These are phyloP conservation scores for Kodamaea restingae DNA, from an alignment of 805 yeast genomes.

Conservation along the genomic window DNA sequence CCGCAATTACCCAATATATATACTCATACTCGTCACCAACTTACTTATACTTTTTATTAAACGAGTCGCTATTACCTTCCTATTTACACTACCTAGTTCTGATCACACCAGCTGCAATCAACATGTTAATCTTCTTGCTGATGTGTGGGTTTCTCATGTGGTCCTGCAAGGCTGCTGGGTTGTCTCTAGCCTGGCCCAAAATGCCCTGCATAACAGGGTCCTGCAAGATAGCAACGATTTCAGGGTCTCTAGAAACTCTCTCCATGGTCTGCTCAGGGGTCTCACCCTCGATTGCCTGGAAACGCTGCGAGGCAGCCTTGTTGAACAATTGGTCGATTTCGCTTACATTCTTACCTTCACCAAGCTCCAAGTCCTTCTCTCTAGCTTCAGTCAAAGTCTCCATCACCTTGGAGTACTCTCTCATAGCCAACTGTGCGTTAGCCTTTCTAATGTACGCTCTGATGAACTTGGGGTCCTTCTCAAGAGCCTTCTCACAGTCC, in stretches of 20 bases:
- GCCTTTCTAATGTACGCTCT: slow-evolving; percentile 98
- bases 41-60: too few relatives aligned
- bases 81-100: slow-evolving; percentile 58
- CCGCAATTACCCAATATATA: too few relatives aligned
- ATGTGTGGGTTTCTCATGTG: slow-evolving; percentile 97
- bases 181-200: slow-evolving; percentile 85
- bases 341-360: slow-evolving; percentile 49
- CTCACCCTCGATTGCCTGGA: slow-evolving; percentile 79
- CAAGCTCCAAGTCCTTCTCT: slow-evolving; percentile 61
- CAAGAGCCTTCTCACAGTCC: slow-evolving; percentile 89
- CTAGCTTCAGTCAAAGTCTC: slow-evolving; percentile 81
- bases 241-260: slow-evolving; percentile 91
- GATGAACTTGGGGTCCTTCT: slow-evolving; percentile 80
- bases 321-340: slow-evolving; percentile 81
- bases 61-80: too few relatives aligned
- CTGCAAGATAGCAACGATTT: slow-evolving; percentile 79
- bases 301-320: slow-evolving; percentile 76
- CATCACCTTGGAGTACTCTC: slow-evolving; percentile 75
- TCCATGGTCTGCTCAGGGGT: slow-evolving; percentile 92
- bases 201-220: slow-evolving; percentile 97
- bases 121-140: slow-evolving; percentile 76
- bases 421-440: slow-evolving; percentile 84
- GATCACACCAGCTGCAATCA: slow-evolving; percentile 95
- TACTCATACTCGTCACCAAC: too few relatives aligned
- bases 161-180: slow-evolving; percentile 95